Percentiles rank a stretch among this genome's conserved stretches.
Evolutionary conservation across 192 early-diverging fungal species (phyloP).

Genomic region (Globomyces pollinis-pini): DNA sequence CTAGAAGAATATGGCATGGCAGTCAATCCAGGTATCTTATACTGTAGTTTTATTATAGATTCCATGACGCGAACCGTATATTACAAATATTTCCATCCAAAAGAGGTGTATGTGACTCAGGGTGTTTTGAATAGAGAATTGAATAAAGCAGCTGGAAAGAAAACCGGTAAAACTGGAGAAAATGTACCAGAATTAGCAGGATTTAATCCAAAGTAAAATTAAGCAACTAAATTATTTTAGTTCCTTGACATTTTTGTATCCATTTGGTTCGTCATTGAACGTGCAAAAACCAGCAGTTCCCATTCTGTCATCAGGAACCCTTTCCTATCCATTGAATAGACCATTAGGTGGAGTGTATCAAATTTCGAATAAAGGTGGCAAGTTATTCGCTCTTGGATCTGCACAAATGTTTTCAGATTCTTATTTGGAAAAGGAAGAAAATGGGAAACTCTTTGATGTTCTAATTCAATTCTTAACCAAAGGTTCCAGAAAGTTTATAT

Average conservation of each 20-base stretch:
- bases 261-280: conserved; percentile 53
- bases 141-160: conserved; percentile 51
- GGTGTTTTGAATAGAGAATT: conserved; percentile 56
- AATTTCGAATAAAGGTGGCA: conserved; percentile 35
- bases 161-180: neutral
- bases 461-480: conserved; percentile 45
- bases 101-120: conserved; percentile 52
- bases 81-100: conserved; percentile 58
- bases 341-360: conserved; percentile 48
- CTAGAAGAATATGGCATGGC: conserved; percentile 58
- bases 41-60: conserved; percentile 31
- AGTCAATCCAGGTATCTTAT: conserved; percentile 45
- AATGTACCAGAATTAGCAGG: conserved; percentile 8
- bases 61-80: conserved; percentile 50
- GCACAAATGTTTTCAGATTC: conserved; percentile 51
- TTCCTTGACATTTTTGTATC: conserved; percentile 47
- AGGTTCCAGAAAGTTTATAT: no score
- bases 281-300: conserved; percentile 60
- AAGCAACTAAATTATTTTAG: conserved; percentile 12
- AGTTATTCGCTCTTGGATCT: conserved; percentile 45
- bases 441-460: conserved; percentile 53
- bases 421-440: conserved; percentile 60
- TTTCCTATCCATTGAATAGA: conserved; percentile 54
- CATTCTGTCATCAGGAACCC: conserved; percentile 48
- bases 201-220: conserved; percentile 22